Conservation (phyloP, 306 rosid species). For the Senna siamea region DNA sequence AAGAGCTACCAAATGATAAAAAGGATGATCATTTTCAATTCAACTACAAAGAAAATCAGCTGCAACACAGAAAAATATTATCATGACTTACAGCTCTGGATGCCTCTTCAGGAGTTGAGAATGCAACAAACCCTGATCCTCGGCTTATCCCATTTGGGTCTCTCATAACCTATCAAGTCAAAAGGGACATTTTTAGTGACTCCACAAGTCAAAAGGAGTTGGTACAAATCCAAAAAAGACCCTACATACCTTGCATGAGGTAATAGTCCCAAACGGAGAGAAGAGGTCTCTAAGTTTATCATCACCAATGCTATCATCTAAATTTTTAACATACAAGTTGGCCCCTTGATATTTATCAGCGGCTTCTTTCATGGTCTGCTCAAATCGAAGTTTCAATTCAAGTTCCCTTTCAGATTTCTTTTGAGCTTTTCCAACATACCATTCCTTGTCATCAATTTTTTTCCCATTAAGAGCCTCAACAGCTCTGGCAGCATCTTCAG, state of each 20-base stretch:
- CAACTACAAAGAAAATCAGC: not conserved
- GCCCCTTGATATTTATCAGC: slow-evolving; percentile 94
- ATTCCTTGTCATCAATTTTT: slow-evolving; percentile 78
- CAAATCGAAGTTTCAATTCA: slow-evolving; percentile 77
- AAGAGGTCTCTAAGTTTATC: slow-evolving; percentile 82
- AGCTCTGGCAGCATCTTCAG: slow-evolving; percentile 82
- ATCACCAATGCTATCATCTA: slow-evolving; percentile 77
- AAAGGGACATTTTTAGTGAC: slow-evolving; percentile 22
- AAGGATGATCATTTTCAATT: not conserved
- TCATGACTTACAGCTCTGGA: slow-evolving; percentile 82
- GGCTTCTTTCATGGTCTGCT: slow-evolving; percentile 88
- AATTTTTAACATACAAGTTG: slow-evolving; percentile 80
- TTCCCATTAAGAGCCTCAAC: slow-evolving; percentile 86
- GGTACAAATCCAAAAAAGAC: slow-evolving; percentile 19
- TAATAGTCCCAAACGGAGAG: slow-evolving; percentile 72
- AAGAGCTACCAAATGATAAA: slow-evolving; percentile 52
- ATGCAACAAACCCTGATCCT: slow-evolving; percentile 97
- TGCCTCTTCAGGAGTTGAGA: slow-evolving; percentile 96
- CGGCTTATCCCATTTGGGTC: slow-evolving; percentile 95
- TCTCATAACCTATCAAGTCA: slow-evolving; percentile 77
- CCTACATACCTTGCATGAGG: slow-evolving; percentile 85
- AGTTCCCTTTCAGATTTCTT: slow-evolving; percentile 91
- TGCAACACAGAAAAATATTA: not conserved
- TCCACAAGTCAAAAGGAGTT: not conserved
- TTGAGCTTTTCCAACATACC: slow-evolving; percentile 95